Evolutionary conservation across 345 rosid genomes (phyloP).

Genomic region (Rhizophora apiculata): DNA sequence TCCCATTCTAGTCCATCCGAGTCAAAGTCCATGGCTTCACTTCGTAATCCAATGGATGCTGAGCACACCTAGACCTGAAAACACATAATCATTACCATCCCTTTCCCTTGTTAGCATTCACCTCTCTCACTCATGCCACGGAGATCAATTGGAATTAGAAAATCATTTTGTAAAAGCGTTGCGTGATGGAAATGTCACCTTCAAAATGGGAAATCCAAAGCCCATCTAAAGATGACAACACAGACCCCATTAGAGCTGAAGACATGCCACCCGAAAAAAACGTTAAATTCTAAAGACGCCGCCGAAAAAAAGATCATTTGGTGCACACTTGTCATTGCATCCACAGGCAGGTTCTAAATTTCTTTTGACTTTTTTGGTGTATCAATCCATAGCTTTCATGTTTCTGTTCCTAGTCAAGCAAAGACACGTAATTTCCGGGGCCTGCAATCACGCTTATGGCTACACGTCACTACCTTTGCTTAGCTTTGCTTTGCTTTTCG

Average conservation of each 20-base stretch:
- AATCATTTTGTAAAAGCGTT: constrained; percentile 10
- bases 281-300: too few species aligned
- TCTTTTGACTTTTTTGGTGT: constrained; percentile 16
- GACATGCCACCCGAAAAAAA: too few species aligned
- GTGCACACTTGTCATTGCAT: neutral
- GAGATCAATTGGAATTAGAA: constrained; percentile 2
- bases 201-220: constrained; percentile 22
- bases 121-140: neutral
- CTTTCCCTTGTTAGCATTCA: too few species aligned
- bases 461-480: constrained; percentile 31
- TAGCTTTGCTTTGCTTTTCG: neutral
- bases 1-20: too few species aligned
- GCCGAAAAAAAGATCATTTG: too few species aligned
- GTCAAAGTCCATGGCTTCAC: too few species aligned
- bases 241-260: neutral
- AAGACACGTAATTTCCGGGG: constrained; percentile 48
- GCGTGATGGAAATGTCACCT: constrained; percentile 29
- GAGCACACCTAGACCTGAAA: too few species aligned
- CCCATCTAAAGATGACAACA: neutral
- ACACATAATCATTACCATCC: too few species aligned
- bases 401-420: constrained; percentile 2
- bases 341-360: constrained; percentile 8
- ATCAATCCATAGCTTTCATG: neutral
- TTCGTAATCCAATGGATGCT: too few species aligned
- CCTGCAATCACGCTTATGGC: constrained; percentile 34